A percentile compares a stretch with the other conserved stretches of the same genome.
These are phyloP conservation scores for Xylaria telfairii DNA, from an alignment of 495 filamentous ascomycete genomes.

Conservation along the genomic window DNA sequence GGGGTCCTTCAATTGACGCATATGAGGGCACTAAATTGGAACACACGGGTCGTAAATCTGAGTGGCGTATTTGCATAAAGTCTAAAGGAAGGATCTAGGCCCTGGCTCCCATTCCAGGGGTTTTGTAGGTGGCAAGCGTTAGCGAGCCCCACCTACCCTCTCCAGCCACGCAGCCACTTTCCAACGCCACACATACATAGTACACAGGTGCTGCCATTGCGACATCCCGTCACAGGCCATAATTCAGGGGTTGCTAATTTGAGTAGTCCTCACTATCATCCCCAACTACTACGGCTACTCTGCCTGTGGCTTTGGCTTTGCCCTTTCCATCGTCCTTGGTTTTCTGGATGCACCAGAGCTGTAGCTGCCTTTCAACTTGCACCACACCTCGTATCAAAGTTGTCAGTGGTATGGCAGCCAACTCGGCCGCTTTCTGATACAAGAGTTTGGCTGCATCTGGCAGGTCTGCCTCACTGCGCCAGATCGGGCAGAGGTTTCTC, in stretches of 20 bases:
- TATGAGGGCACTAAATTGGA: no score
- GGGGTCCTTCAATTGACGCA: background rate
- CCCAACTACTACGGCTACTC: constrained; percentile 14
- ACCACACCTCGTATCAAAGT: constrained; percentile 51
- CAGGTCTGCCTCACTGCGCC: constrained; percentile 63
- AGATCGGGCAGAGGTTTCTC: constrained; percentile 63
- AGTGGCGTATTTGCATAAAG: no score
- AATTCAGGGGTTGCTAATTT: no score
- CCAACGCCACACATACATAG: no score
- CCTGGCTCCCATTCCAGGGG: no score
- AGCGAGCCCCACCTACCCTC: no score
- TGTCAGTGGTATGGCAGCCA: constrained; percentile 40
- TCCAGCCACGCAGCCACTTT: no score
- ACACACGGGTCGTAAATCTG: no score
- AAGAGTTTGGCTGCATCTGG: constrained; percentile 59
- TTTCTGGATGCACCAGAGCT: constrained; percentile 56
- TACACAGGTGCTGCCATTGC: no score
- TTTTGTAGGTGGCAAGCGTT: no score
- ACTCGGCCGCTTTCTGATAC: constrained; percentile 60
- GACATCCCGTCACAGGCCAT: no score
- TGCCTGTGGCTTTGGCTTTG: constrained; percentile 37
- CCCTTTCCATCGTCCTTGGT: constrained; percentile 40
- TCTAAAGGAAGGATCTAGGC: no score
- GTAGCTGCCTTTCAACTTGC: constrained; percentile 58
- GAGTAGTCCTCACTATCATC: constrained; percentile 17